Evolutionary conservation across 1,139 yeast species (phyloP), one percentile per base, ranked within the genome.

Genomic region (Kluyveromyces sp.): DNA sequence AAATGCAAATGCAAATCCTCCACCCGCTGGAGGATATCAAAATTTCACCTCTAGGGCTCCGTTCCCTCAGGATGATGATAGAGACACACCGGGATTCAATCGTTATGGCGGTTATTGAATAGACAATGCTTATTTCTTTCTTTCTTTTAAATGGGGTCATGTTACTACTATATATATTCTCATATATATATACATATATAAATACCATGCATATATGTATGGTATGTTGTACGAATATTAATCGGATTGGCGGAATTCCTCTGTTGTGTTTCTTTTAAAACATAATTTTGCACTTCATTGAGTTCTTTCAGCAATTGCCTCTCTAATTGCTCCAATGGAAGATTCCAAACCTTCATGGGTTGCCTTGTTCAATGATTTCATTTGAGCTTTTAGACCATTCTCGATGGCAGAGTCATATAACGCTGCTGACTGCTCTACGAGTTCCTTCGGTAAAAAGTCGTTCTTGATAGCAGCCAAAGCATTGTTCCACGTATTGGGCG

Each of bases 401-500:
- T 45, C 47, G 43, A 48, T 52, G 33, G 44, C 15, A 7, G 39
- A 40, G 15, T 42, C 47, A 54, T 56, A 50, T 7, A 47, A 15
- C 25, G 50, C 48, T 39, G 51, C 52, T 33, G 48, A 50, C 10
- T 42, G 47, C 4, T 49, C 42, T 3, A 50, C 54, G 25, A 51
- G 46, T 6, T 48, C 44, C n/a, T 35, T 41, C n/a, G 61, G 56
- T 3, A 57, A 34, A n/a, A 54, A 39, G 39, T 59, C 60, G 25
- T 47, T 46, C 42, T 54, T 54, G 7, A 54, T 25, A 7, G 50
- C 45, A 3, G 40, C 34, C 34, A 50, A 40, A 15, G 51, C 35
- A 36, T 60, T 57, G 8, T 45, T 36, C 45, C 53, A 57, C 3
- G 65, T 54, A 2, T 43, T 42, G 3, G 66, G 66, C 3, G 54